Evolutionary conservation across 257 asterid species (phyloP), one percentile per base, ranked within the genome.

Genomic region (Handroanthus guayacan): DNA sequence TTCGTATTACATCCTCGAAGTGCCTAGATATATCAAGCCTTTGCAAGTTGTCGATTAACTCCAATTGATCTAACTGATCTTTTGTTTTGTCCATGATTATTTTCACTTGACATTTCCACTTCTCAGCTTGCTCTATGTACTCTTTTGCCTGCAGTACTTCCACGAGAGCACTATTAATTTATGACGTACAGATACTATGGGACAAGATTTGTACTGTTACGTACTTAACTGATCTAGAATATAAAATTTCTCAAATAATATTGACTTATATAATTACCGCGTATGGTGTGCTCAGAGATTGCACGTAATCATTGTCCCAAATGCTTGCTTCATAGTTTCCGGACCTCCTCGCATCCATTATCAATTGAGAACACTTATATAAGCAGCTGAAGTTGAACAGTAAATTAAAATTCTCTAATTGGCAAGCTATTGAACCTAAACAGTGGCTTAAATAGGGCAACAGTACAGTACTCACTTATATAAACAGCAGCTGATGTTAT

Each of bases 251-350:
- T 39, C 44, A 39, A 39, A 39, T 39, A 39, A 39, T 2, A 39
- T 39, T 0, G 7, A 58, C 17, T 25, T 6, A 51, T 18, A 3
- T 39, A 14, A 75, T 47, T 74, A 87, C 92, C 57, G 17, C 5
- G 62, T 75, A 85, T 14, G 80, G 58, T 52, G 57, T 69, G 11
- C 78, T 25, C 16, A 82, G 76, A 16, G 92, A 85, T 50, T 85
- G 87, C 38, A 87, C 69, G 74, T 79, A 79, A 9, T 78, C 81
- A 57, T 87, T 84, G 4, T 87, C 79, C 92, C 92, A 87, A 39
- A 80, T 25, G 31, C 31, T 25, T 25, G 31, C 31, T 25, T 1
- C 31, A 12, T 69, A 83, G 79, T 87, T 87, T 57, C 82, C 92
- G 1, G 90, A 83, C 25, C 92, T 83, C 41, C 90, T 83, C 25